phyloP scores from a whole-genome alignment of 2,329 filamentous ascomycete genomes.

The Myriosclerotinia curreyana region DNA sequence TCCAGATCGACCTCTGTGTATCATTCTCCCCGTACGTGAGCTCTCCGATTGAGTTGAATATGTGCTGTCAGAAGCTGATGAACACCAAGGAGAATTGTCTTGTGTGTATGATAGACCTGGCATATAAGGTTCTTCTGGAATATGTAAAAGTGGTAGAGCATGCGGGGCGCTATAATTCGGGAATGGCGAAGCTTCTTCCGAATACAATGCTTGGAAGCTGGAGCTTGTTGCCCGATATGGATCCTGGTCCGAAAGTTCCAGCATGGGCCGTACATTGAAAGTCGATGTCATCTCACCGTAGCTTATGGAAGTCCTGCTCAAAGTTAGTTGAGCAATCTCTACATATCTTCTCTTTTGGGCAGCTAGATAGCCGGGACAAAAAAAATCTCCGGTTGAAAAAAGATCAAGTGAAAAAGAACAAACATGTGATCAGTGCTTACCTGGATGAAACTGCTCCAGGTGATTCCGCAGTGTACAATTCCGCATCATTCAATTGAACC shows the following conservation, averaged over 20 bases:
- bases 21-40: conserved; percentile 30
- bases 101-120: conserved; percentile 34
- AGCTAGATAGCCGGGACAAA: neutral
- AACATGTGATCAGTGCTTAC: conserved; percentile 8
- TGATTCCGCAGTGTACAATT: conserved; percentile 29
- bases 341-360: neutral
- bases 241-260: conserved; percentile 5
- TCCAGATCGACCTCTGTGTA: conserved; percentile 31
- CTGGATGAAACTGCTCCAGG: conserved; percentile 25
- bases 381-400: conserved; percentile 9
- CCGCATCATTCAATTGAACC: conserved; percentile 28
- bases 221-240: conserved; percentile 12
- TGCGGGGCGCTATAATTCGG: conserved; percentile 28
- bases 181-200: conserved; percentile 24
- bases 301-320: neutral
- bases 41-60: conserved; percentile 37
- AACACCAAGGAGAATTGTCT: conserved; percentile 37
- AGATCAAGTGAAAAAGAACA: conserved; percentile 14
- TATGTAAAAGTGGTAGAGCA: conserved; percentile 32
- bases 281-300: conserved; percentile 15
- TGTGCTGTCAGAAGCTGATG: conserved; percentile 38
- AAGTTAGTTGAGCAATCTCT: conserved; percentile 17
- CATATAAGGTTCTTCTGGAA: conserved; percentile 36
- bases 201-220: conserved; percentile 27
- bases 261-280: conserved; percentile 15